Evolutionary conservation across 345 rosid species (phyloP).

Genomic region (Kandelia obovata): DNA sequence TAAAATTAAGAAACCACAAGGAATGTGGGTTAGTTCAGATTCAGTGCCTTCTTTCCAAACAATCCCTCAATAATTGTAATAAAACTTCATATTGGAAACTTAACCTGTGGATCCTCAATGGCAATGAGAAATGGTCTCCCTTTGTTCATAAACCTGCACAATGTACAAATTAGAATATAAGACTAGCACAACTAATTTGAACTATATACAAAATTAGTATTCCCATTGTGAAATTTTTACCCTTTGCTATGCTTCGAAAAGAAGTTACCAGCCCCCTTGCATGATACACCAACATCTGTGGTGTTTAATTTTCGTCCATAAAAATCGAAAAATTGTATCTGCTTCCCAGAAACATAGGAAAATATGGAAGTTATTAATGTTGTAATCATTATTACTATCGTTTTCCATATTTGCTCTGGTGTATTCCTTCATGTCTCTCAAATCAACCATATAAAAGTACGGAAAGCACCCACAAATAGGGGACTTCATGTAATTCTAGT

Average conservation of each 20-base stretch:
- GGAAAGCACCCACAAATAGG: background rate
- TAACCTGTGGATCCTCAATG: conserved; percentile 95
- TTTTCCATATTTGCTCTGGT: background rate
- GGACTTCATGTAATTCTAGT: background rate
- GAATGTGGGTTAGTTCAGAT: background rate
- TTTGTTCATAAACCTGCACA: conserved; percentile 49
- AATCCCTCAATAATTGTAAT: background rate
- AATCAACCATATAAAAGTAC: background rate
- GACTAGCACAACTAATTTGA: background rate
- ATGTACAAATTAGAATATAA: background rate
- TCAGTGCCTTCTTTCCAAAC: conserved; percentile 4
- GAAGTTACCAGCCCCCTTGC: conserved; percentile 63
- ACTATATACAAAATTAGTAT: conserved; percentile 2
- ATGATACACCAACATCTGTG: conserved; percentile 80
- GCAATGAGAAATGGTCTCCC: conserved; percentile 71
- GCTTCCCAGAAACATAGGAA: conserved; percentile 20
- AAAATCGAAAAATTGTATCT: conserved; percentile 86
- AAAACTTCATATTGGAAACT: conserved; percentile 9
- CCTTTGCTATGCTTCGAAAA: conserved; percentile 68
- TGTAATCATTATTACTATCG: background rate
- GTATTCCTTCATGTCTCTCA: background rate
- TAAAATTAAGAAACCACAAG: background rate
- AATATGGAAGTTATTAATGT: background rate
- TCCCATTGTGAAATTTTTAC: conserved; percentile 31
- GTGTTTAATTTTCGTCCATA: conserved; percentile 83